Evolutionary conservation across 2,329 filamentous ascomycete genomes (phyloP).

Genomic region (Pyrenophora graminea): DNA sequence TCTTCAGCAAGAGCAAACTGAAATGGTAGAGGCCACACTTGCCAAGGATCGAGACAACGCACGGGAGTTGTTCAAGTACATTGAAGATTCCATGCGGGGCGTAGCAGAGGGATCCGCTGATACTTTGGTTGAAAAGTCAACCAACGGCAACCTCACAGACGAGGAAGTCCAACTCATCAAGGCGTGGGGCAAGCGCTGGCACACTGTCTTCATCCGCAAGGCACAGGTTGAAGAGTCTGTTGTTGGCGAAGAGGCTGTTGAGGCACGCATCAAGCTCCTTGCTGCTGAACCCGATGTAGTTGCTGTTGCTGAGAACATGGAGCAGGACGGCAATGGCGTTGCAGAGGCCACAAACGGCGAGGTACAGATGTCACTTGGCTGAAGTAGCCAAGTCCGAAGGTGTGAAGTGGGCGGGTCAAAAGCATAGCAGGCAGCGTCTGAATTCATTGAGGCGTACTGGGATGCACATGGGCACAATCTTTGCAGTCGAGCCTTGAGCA

Average conservation of each 20-base stretch:
- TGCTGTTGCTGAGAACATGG: slow-evolving; percentile 25
- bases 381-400: background rate
- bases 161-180: slow-evolving; percentile 65
- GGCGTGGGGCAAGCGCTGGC: slow-evolving; percentile 84
- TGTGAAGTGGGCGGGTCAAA: background rate
- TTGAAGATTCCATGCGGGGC: slow-evolving; percentile 75
- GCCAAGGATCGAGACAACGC: slow-evolving; percentile 73
- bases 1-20: slow-evolving; percentile 60
- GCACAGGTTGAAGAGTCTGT: slow-evolving; percentile 82
- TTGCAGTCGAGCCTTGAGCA: too few species aligned
- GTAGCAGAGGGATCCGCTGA: slow-evolving; percentile 77
- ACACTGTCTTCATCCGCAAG: slow-evolving; percentile 80
- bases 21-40: slow-evolving; percentile 68
- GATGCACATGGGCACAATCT: too few species aligned
- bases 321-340: slow-evolving; percentile 26
- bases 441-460: background rate
- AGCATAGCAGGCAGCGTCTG: slow-evolving; percentile 2
- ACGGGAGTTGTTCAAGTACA: slow-evolving; percentile 76
- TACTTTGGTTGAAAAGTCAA: slow-evolving; percentile 73
- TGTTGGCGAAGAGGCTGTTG: slow-evolving; percentile 60
- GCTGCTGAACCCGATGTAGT: slow-evolving; percentile 33
- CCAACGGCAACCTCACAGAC: slow-evolving; percentile 47
- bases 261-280: slow-evolving; percentile 49
- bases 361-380: slow-evolving; percentile 23
- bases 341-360: slow-evolving; percentile 33